These are phyloP conservation scores for Ochromonadaceae sp. DNA, from an alignment of 352 stramenopile genomes.

Conservation along the genomic window DNA sequence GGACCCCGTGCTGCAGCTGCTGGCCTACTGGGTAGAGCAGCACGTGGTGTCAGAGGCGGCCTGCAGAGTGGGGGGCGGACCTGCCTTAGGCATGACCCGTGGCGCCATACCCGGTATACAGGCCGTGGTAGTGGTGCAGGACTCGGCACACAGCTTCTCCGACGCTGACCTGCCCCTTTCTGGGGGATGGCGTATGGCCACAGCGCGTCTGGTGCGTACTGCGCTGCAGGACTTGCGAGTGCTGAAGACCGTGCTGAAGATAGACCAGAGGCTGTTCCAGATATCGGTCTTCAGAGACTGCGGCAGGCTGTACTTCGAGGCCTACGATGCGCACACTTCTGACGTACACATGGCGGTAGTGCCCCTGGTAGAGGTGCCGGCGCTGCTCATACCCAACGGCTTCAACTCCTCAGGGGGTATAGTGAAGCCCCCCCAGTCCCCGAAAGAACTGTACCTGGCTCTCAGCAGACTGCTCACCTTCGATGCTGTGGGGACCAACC, in stretches of 20 bases:
- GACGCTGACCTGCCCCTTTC: too few species aligned
- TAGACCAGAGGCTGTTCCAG: neutral
- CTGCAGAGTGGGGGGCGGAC: too few species aligned
- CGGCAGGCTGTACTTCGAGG: neutral
- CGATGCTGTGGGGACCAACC: neutral
- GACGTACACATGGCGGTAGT: neutral
- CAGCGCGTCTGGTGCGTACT: neutral
- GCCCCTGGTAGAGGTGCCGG: neutral
- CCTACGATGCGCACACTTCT: neutral
- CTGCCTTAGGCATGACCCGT: too few species aligned
- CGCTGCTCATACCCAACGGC: neutral
- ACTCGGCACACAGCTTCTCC: too few species aligned
- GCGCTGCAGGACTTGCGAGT: neutral
- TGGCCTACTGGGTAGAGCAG: too few species aligned
- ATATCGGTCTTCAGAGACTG: neutral
- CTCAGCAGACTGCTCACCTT: neutral
- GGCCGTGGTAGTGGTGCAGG: too few species aligned
- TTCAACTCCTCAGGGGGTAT: neutral
- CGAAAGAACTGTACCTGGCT: constrained; percentile 3
- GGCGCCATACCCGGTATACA: too few species aligned
- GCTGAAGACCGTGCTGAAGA: neutral
- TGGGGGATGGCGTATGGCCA: too few species aligned
- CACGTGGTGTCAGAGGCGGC: too few species aligned
- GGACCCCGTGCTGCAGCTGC: too few species aligned
- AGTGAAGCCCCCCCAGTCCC: neutral